Percentiles rank a stretch among this genome's conserved stretches.
Conservation (phyloP, 768 basidiomycete species). For the Leccinum disarticulatum region DNA sequence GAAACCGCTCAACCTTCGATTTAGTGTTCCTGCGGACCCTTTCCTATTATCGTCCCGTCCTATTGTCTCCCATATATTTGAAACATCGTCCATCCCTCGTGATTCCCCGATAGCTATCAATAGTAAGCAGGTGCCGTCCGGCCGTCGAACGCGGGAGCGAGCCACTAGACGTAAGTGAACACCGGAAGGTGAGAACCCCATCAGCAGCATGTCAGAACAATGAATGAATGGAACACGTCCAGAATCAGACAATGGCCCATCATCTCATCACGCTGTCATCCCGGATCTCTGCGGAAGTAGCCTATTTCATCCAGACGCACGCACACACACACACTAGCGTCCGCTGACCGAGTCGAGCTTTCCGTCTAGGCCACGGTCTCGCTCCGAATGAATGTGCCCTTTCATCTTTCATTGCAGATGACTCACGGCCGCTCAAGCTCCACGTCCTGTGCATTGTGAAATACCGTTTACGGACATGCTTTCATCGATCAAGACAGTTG, state of each 20-base stretch:
- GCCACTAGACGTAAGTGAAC: slow-evolving; percentile 33
- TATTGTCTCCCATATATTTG: slow-evolving; percentile 11
- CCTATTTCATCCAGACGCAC: not conserved
- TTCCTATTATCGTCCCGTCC: slow-evolving; percentile 17
- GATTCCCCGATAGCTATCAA: slow-evolving; percentile 24
- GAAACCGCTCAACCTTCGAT: slow-evolving; percentile 28
- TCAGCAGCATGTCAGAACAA: slow-evolving; percentile 23
- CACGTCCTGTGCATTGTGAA: slow-evolving; percentile 32
- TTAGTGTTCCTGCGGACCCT: slow-evolving; percentile 23
- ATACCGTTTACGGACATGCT: slow-evolving; percentile 9
- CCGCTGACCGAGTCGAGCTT: slow-evolving; percentile 4
- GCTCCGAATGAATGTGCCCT: slow-evolving; percentile 23
- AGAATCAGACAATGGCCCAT: slow-evolving; percentile 13
- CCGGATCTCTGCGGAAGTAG: not conserved
- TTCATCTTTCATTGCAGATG: slow-evolving; percentile 8
- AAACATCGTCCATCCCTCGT: slow-evolving; percentile 10
- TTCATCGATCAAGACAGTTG: slow-evolving; percentile 20
- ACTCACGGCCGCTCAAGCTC: slow-evolving; percentile 26
- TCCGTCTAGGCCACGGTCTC: slow-evolving; percentile 7
- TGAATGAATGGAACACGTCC: slow-evolving; percentile 24
- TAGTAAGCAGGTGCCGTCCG: slow-evolving; percentile 18
- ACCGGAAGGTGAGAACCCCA: slow-evolving; percentile 26
- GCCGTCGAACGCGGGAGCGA: slow-evolving; percentile 33
- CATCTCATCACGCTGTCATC: slow-evolving; percentile 12
- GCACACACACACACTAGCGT: not conserved